Evolutionary conservation across 208 protist genomes (phyloP).

Genomic region (Jaenimonas drosophilae): DNA sequence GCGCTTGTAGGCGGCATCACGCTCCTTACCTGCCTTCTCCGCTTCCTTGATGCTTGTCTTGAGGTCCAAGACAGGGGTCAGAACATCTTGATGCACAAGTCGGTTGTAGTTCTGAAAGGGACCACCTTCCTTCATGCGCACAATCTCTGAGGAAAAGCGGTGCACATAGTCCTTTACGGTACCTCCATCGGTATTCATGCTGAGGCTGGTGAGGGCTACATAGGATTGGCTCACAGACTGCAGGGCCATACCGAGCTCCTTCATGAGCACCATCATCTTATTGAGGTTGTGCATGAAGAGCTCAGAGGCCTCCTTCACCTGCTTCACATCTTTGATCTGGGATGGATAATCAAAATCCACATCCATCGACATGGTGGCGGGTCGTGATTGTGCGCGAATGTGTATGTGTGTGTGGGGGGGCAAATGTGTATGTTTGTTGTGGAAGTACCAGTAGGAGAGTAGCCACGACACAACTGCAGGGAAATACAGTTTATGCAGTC

Average conservation of each 20-base stretch:
- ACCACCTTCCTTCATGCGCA: conserved; percentile 27
- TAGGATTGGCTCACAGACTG: conserved; percentile 36
- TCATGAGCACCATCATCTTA: conserved; percentile 49
- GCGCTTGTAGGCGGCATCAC: conserved; percentile 11
- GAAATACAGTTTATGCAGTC: too few relatives aligned
- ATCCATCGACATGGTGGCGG: conserved; percentile 21
- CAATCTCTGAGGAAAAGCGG: conserved; percentile 23
- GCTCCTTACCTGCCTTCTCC: conserved; percentile 9
- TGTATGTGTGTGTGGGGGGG: too few relatives aligned
- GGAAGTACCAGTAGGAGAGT: too few relatives aligned
- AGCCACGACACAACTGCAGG: too few relatives aligned
- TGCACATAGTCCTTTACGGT: conserved; percentile 19
- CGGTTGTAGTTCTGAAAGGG: conserved; percentile 48
- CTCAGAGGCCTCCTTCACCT: conserved; percentile 13
- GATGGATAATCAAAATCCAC: conserved; percentile 18
- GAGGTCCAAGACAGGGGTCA: conserved; percentile 18
- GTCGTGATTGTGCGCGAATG: too few relatives aligned
- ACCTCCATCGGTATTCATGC: conserved; percentile 21
- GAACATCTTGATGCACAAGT: conserved; percentile 36
- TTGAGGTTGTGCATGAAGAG: conserved; percentile 32
- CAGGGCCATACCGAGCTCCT: conserved; percentile 32
- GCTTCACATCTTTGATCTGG: conserved; percentile 23
- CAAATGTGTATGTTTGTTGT: too few relatives aligned
- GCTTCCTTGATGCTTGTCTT: conserved; percentile 13
- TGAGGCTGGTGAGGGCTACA: conserved; percentile 29